Conservation (phyloP, 495 filamentous ascomycete genomes). For the Talaromyces adpressus region DNA sequence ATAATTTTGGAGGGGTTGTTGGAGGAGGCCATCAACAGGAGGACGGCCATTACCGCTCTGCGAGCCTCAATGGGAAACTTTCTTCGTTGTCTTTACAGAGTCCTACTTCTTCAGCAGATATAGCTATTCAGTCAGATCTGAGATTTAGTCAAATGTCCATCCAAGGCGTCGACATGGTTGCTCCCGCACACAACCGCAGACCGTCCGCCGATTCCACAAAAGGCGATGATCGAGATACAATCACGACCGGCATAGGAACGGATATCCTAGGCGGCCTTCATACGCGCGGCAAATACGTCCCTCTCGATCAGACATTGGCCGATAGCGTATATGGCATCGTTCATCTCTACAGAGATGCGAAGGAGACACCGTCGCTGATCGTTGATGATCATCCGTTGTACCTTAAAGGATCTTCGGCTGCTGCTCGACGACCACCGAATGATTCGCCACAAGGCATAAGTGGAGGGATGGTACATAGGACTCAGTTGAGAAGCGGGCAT, state of each 20-base stretch:
- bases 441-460: conserved; percentile 11
- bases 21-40: neutral
- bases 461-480: neutral
- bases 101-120: neutral
- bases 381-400: conserved; percentile 35
- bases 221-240: conserved; percentile 24
- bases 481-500: neutral
- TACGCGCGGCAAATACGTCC: conserved; percentile 73
- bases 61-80: neutral
- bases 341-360: conserved; percentile 81
- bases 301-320: conserved; percentile 65
- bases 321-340: conserved; percentile 91
- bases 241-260: conserved; percentile 42
- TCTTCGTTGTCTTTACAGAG: neutral
- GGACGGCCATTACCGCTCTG: neutral
- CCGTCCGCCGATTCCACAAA: conserved; percentile 13
- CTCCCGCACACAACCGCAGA: conserved; percentile 18
- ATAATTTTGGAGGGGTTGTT: neutral
- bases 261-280: conserved; percentile 49
- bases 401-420: conserved; percentile 36
- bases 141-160: conserved; percentile 57
- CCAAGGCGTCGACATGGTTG: conserved; percentile 62
- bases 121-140: conserved; percentile 41
- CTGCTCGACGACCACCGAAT: conserved; percentile 21
- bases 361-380: conserved; percentile 54